Conservation (phyloP, 106 monocot species). For the Dioscorea zingiberensis region DNA sequence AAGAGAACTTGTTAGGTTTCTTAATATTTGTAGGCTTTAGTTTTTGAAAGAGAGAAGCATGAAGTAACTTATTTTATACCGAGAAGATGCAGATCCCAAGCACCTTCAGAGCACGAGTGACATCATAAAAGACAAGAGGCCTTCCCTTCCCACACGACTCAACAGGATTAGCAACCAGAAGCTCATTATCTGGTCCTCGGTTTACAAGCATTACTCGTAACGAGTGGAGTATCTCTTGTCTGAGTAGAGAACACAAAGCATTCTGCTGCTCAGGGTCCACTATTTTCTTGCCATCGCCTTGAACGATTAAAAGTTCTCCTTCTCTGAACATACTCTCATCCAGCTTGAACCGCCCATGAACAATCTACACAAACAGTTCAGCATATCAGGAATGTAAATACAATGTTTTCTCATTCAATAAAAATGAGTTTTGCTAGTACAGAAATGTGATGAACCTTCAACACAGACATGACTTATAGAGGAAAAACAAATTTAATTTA, state of each 20-base stretch:
- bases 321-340: conserved; percentile 71
- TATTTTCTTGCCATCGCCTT: conserved; percentile 76
- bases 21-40: no score
- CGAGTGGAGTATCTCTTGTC: conserved; percentile 79
- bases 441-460: no score
- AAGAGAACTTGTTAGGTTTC: background rate
- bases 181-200: conserved; percentile 87
- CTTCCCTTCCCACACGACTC: conserved; percentile 82
- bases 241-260: conserved; percentile 43
- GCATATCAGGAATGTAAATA: no score
- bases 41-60: no score
- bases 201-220: conserved; percentile 55
- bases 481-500: background rate
- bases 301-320: conserved; percentile 75
- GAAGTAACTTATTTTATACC: conserved; percentile 15
- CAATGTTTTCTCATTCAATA: no score
- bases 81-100: conserved; percentile 95
- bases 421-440: no score
- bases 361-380: conserved; percentile 31
- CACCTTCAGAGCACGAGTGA: conserved; percentile 55
- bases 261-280: conserved; percentile 72
- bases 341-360: conserved; percentile 64
- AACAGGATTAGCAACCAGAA: conserved; percentile 89
- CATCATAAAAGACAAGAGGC: conserved; percentile 80
- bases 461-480: background rate